These are phyloP conservation scores for Alternaria burnsii DNA, from an alignment of 2,329 filamentous ascomycete genomes.

Conservation along the genomic window DNA sequence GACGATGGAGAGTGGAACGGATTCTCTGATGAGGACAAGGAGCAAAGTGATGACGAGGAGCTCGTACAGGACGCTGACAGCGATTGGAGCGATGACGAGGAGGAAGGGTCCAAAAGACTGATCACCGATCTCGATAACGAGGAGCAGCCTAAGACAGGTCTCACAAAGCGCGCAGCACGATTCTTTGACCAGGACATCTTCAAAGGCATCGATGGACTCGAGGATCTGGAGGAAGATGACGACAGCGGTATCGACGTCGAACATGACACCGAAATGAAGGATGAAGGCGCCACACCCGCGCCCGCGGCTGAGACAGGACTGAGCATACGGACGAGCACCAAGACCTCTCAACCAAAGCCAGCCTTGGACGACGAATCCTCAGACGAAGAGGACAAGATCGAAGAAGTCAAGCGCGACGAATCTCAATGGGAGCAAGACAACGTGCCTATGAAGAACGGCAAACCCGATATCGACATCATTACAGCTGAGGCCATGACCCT, in stretches of 20 bases:
- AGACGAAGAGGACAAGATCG: constrained; percentile 62
- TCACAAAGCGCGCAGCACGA: constrained; percentile 84
- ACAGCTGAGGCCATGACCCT: constrained; percentile 99
- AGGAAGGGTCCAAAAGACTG: constrained; percentile 61
- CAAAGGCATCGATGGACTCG: constrained; percentile 75
- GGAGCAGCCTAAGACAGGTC: constrained; percentile 61
- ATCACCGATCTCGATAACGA: constrained; percentile 70
- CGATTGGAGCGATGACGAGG: constrained; percentile 69
- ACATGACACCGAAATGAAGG: constrained; percentile 35
- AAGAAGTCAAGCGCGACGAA: constrained; percentile 67
- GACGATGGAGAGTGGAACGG: constrained; percentile 85
- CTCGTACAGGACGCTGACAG: constrained; percentile 67
- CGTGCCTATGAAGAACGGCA: constrained; percentile 69
- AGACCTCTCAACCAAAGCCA: constrained; percentile 22
- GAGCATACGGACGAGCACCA: constrained; percentile 30
- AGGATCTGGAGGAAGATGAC: constrained; percentile 62
- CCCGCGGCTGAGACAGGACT: constrained; percentile 23
- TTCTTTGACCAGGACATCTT: constrained; percentile 98
- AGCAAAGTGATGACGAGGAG: constrained; percentile 66
- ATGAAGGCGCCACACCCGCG: constrained; percentile 15
- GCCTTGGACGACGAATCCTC: constrained; percentile 46
- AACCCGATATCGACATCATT: constrained; percentile 91
- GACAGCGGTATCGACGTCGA: constrained; percentile 54
- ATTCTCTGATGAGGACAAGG: constrained; percentile 71
- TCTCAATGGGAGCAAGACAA: constrained; percentile 73